Base-by-base conservation (phyloP, 768 basidiomycete genomes). In the Lactarius sp. region DNA sequence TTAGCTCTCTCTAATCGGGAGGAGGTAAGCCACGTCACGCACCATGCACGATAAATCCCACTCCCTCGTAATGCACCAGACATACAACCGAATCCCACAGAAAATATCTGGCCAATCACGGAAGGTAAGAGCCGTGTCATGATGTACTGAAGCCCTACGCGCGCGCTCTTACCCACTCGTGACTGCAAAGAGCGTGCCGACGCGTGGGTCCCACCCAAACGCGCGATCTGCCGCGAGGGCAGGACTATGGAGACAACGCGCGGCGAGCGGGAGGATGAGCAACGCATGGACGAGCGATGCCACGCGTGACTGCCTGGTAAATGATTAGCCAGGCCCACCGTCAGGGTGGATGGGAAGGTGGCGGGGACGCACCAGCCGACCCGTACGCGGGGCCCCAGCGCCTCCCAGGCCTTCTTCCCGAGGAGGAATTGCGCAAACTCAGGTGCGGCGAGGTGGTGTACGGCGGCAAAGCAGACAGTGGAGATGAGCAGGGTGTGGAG, bases 61-160 rank as follows among this genome's bases (percentile, higher is more conserved):
- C 55, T 61, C 89, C 86, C 54, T 81, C 79, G 68, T 82, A 88
- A 72, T 91, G 85, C 56, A 87, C 58, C 27, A 86, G 74, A 7
- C 85, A 82, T 73, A 92, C 90, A 33, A 90, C 61, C 0, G 81
- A 80, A 70, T 96, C 93, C 93, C 93, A 96, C 20, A 94, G 66
- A 72, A 96, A 94, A 70, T 87, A 88, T 6, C 86, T 88, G 68
- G 12, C 3, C 22, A 18, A 20, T n/a, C 44, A 36, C 56, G 12
- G 31, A 39, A 27, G 33, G 47, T 37, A 14, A 42, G 44, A 14
- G n/a, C 12, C 1, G 36, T 7, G 27, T n/a, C 34, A 36, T 10
- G 14, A 31, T 14, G 8, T 10, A 27, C 16, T 3, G 33, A 14
- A 22, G 1, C 41, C 10, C 20, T 47, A 42, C 50, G 46, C 39